Conservation (phyloP, 179 eudicot genomes). For the Nepenthes alata region DNA sequence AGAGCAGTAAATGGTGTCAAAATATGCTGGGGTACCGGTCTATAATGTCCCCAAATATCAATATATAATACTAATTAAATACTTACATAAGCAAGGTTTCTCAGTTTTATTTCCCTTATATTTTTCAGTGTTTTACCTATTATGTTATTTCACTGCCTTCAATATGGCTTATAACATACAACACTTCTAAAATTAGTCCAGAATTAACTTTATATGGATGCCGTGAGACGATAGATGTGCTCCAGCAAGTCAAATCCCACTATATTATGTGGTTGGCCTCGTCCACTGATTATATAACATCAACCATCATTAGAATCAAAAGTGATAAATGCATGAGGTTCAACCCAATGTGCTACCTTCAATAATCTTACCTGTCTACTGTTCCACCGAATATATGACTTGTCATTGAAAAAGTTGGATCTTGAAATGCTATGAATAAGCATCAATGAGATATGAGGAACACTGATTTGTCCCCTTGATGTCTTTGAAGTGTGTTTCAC, state of each 20-base stretch:
- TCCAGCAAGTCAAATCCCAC: neutral
- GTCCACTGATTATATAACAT: neutral
- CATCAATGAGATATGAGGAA: slow-evolving; percentile 50
- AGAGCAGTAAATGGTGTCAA: no score
- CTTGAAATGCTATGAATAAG: slow-evolving; percentile 51
- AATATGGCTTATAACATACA: no score
- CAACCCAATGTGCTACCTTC: neutral
- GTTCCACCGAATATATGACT: slow-evolving; percentile 61
- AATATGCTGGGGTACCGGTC: no score
- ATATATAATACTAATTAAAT: no score
- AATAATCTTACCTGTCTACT: slow-evolving; percentile 49
- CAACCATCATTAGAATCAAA: neutral
- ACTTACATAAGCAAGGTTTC: no score
- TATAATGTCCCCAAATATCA: no score
- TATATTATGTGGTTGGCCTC: neutral
- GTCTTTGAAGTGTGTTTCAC: slow-evolving; percentile 32
- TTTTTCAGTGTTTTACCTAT: no score
- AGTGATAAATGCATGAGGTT: neutral
- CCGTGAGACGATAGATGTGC: neutral
- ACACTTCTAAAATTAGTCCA: no score
- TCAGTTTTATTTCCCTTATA: no score
- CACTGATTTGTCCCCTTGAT: slow-evolving; percentile 31
- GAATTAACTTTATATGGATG: no score
- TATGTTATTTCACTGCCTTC: no score
- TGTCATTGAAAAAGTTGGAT: slow-evolving; percentile 52